Evolutionary conservation across 1,139 yeast genomes (phyloP), one percentile per base, ranked within the genome.

Genomic region (Sugiyamaella grinbergsii): DNA sequence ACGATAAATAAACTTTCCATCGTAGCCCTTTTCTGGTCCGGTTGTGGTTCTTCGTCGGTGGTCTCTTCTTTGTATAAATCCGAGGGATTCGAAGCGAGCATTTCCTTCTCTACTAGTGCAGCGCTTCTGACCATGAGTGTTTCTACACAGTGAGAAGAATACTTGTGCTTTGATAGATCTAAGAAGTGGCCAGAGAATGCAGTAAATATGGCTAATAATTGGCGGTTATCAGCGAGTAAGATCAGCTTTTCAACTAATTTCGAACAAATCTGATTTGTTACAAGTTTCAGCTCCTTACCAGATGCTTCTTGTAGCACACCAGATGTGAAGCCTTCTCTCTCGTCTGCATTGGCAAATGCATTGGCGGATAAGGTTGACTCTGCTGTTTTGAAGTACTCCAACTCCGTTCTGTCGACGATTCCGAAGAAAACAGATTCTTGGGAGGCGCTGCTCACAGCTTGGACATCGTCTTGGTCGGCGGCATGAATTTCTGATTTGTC

Each of bases 211-310:
- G 72, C 56, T 67, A 65, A 83, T 55, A 89, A 69, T 66, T 90
- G 95, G 15, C 69, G 72, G 55, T 82, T 84, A 34, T 77, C 75
- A 13, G 91, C 85, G 31, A 76, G 73, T 43, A 87, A 70, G n/a
- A 91, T 79, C 56, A 93, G 72, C 64, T 98, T 76, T 70, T 93
- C 99, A 75, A 93, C 78, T 54, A 93, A 76, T 66, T 93, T 93
- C 16, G 98, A 91, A 65, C 97, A 90, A 52, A 91, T 88, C 64
- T 91, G 98, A 65, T 93, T 91, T 3, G 97, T 91, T 7, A 88
- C 96, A 46, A 93, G 76, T 68, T 93, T 93, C 60, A 94, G 74
- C 69, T 93, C 98, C 61, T 91, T 90, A 5, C 97, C 97, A 51
- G 78, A 77, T 26, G 91, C 80, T 72, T 93, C 99, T 59, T 86